Percentiles rank a stretch among this genome's conserved stretches.
Conservation (phyloP, 768 basidiomycete species). For the Trametes coccinea region DNA sequence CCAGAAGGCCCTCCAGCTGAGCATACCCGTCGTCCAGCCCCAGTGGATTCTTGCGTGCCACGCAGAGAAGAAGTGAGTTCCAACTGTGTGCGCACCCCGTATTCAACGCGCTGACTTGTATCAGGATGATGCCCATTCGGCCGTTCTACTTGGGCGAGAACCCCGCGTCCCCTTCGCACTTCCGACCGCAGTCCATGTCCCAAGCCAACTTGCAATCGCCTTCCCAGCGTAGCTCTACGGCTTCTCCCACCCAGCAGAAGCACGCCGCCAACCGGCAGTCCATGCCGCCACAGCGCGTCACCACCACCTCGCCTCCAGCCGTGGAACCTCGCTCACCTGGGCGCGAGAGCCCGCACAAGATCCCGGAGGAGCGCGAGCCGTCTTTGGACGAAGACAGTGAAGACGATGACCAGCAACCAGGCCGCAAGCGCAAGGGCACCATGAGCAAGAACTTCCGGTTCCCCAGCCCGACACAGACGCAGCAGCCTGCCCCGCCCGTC, state of each 20-base stretch:
- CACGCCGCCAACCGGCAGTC: slow-evolving; percentile 58
- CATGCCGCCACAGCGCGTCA: slow-evolving; percentile 56
- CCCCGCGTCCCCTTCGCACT: slow-evolving; percentile 47
- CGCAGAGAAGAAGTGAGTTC: slow-evolving; percentile 72
- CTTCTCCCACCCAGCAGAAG: slow-evolving; percentile 33
- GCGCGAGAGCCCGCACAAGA: slow-evolving; percentile 30
- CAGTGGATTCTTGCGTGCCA: slow-evolving; percentile 93
- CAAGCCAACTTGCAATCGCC: slow-evolving; percentile 57
- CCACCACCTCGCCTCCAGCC: slow-evolving; percentile 44
- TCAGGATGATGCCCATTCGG: slow-evolving; percentile 85
- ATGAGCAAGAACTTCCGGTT: slow-evolving; percentile 56
- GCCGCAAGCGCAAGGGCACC: slow-evolving; percentile 54
- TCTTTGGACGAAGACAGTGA: slow-evolving; percentile 37
- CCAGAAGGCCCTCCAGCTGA: slow-evolving; percentile 91
- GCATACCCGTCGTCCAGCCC: slow-evolving; percentile 93
- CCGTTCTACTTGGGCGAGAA: slow-evolving; percentile 77
- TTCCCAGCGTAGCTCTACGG: slow-evolving; percentile 36
- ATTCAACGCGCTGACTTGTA: slow-evolving; percentile 1
- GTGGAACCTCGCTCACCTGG: slow-evolving; percentile 35
- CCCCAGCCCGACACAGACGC: slow-evolving; percentile 31
- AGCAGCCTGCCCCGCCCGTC: slow-evolving; percentile 30
- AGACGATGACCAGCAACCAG: slow-evolving; percentile 18
- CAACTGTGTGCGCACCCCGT: neutral
- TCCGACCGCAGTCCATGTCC: slow-evolving; percentile 76
- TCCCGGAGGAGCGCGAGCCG: slow-evolving; percentile 48